These are phyloP conservation scores for Paspalum notatum DNA, from an alignment of 176 grass and related monocot genomes.

Conservation along the genomic window DNA sequence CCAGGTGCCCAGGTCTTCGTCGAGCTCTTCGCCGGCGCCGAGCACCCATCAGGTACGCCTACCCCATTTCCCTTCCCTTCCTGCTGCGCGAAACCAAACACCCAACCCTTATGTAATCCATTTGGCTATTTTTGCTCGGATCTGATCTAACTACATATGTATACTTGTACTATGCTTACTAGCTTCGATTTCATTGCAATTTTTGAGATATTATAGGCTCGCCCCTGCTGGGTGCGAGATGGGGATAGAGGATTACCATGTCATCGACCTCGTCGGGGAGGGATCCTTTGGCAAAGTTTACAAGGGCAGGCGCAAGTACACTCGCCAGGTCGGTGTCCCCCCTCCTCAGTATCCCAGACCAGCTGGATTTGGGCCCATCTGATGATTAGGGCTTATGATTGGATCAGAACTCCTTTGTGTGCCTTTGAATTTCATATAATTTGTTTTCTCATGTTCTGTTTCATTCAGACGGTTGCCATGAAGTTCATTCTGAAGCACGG, in stretches of 20 bases:
- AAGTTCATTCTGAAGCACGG: slow-evolving; percentile 96
- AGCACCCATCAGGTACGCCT: not conserved
- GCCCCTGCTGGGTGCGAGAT: slow-evolving; percentile 41
- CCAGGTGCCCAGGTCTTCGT: not conserved
- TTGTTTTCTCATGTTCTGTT: not conserved
- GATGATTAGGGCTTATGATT: not conserved
- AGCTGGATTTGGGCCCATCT: slow-evolving; percentile 13
- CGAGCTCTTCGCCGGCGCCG: not conserved
- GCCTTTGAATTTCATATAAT: not conserved
- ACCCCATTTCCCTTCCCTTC: not conserved
- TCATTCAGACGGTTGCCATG: slow-evolving; percentile 88
- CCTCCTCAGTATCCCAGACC: not conserved
- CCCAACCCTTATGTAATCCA: not conserved
- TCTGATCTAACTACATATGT: not conserved
- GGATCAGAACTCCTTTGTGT: not conserved
- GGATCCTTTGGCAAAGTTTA: slow-evolving; percentile 97
- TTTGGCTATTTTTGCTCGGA: not conserved
- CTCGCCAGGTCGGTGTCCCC: slow-evolving; percentile 62
- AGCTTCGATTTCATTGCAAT: not conserved
- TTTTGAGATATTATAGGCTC: not conserved
- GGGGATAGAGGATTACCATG: slow-evolving; percentile 88
- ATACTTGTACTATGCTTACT: not conserved
- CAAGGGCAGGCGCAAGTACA: slow-evolving; percentile 85
- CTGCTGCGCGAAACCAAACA: not conserved
- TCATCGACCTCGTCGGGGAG: slow-evolving; percentile 82